phyloP scores from a whole-genome alignment of 192 early-diverging fungal species.

The Diversispora eburnea region DNA sequence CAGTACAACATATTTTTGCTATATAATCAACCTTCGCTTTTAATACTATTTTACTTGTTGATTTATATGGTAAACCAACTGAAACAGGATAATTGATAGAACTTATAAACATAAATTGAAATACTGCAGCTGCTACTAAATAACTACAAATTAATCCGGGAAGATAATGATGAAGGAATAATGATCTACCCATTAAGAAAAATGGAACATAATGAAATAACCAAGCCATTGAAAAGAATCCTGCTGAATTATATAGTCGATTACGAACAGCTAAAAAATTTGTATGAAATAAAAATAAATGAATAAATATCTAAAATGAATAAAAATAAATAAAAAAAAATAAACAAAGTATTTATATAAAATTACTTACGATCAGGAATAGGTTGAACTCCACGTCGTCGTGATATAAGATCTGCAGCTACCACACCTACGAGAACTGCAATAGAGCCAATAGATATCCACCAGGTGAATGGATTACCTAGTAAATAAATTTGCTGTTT shows the following conservation, averaged over 20 bases:
- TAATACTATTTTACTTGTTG: conserved; percentile 42
- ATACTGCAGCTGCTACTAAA: conserved; percentile 66
- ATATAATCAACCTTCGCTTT: conserved; percentile 31
- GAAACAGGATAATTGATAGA: conserved; percentile 51
- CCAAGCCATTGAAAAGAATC: conserved; percentile 86
- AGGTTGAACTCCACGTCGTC: conserved; percentile 69
- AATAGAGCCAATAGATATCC: conserved; percentile 60
- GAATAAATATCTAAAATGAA: background rate
- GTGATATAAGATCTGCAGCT: conserved; percentile 65
- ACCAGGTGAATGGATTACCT: conserved; percentile 90
- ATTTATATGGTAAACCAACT: conserved; percentile 34
- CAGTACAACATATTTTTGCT: conserved; percentile 38
- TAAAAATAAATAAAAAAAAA: conserved; percentile 1
- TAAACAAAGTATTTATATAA: conserved; percentile 20
- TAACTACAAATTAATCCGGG: conserved; percentile 81
- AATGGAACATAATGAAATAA: conserved; percentile 87
- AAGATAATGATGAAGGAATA: conserved; percentile 96
- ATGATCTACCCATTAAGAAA: conserved; percentile 86
- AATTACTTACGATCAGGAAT: conserved; percentile 46
- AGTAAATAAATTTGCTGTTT: conserved; percentile 82
- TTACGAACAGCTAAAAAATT: conserved; percentile 50
- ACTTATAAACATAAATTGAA: conserved; percentile 73
- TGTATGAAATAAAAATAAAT: background rate
- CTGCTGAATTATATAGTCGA: conserved; percentile 57
- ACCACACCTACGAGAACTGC: conserved; percentile 57